Percentiles rank a stretch among this genome's conserved stretches.
Evolutionary conservation across 1,284 basidiomycete species (phyloP).

Genomic region (Prillingera fragicola): DNA sequence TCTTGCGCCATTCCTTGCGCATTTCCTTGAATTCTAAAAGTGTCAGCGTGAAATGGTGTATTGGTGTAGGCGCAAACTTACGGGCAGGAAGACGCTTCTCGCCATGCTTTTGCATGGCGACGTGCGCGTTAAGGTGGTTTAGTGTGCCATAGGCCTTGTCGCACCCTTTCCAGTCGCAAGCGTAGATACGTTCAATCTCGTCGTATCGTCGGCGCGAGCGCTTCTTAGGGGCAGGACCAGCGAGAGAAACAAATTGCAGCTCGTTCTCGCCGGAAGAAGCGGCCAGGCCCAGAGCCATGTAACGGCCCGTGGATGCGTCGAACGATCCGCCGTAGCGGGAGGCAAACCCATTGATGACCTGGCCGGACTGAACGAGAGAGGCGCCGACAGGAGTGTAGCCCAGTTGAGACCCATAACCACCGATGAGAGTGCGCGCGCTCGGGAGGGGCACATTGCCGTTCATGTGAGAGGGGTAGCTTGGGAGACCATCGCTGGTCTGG

Average conservation of each 20-base stretch:
- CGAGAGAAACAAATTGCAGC: slow-evolving; percentile 22
- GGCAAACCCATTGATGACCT: slow-evolving; percentile 7
- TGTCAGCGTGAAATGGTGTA: not conserved
- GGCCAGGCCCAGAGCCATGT: not conserved
- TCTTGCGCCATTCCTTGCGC: slow-evolving; percentile 88
- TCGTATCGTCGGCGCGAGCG: slow-evolving; percentile 50
- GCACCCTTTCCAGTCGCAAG: slow-evolving; percentile 54
- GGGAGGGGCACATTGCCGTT: slow-evolving; percentile 24
- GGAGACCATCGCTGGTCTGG: slow-evolving; percentile 40
- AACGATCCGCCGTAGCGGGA: slow-evolving; percentile 27
- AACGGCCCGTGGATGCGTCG: slow-evolving; percentile 16
- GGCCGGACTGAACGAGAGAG: slow-evolving; percentile 3
- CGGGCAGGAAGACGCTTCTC: slow-evolving; percentile 52
- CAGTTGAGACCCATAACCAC: no score
- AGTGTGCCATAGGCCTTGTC: slow-evolving; percentile 53
- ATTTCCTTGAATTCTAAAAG: slow-evolving; percentile 90
- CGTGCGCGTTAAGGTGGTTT: slow-evolving; percentile 56
- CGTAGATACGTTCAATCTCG: slow-evolving; percentile 55
- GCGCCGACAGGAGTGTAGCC: no score
- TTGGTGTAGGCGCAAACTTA: slow-evolving; percentile 36
- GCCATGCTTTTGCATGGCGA: slow-evolving; percentile 56
- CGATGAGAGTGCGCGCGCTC: slow-evolving; percentile 30
- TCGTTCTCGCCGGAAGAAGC: slow-evolving; percentile 7
- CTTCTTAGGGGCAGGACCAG: slow-evolving; percentile 41
- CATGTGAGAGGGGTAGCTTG: slow-evolving; percentile 26